These are phyloP conservation scores for Scopulariopsis brevicaulis DNA, from an alignment of 2,329 filamentous ascomycete genomes.

Conservation along the genomic window DNA sequence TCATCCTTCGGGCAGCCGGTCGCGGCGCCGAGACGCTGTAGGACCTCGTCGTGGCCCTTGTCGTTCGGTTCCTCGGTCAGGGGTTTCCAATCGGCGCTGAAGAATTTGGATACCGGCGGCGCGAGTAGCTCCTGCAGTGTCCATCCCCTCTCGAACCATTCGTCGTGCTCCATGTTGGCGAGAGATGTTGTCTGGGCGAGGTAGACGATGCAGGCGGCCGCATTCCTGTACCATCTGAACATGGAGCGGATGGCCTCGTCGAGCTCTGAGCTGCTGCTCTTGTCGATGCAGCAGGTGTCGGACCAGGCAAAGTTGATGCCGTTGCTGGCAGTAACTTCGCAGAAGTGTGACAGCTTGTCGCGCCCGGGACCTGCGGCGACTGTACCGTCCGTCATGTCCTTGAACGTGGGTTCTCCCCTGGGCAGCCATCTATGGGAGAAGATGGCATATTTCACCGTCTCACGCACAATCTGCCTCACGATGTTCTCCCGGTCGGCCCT, in stretches of 20 bases:
- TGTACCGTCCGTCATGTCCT: constrained; percentile 9
- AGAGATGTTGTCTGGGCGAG: constrained; percentile 10
- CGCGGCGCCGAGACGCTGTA: not conserved
- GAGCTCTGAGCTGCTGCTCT: constrained; percentile 14
- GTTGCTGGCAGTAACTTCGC: not conserved
- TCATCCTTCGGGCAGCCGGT: not conserved
- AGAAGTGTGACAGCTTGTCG: not conserved
- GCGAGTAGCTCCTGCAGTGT: constrained; percentile 10
- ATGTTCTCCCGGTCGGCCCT: not conserved
- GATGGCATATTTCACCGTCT: constrained; percentile 16
- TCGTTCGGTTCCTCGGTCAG: not conserved
- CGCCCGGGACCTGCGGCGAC: not conserved
- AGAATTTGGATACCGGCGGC: constrained; percentile 8
- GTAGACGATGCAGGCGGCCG: constrained; percentile 13
- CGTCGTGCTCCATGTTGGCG: not conserved
- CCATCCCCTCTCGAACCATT: constrained; percentile 10
- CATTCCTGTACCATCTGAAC: constrained; percentile 15
- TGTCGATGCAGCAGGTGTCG: constrained; percentile 19
- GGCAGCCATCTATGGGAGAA: constrained; percentile 22
- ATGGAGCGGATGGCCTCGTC: constrained; percentile 17
- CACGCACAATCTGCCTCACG: not conserved
- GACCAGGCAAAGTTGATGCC: constrained; percentile 13
- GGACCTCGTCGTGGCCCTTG: not conserved
- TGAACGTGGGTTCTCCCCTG: constrained; percentile 15
- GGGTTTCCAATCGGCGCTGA: constrained; percentile 2